phyloP scores from a whole-genome alignment of 2,329 filamentous ascomycete species.

The Ophiostoma himal-ulmi region DNA sequence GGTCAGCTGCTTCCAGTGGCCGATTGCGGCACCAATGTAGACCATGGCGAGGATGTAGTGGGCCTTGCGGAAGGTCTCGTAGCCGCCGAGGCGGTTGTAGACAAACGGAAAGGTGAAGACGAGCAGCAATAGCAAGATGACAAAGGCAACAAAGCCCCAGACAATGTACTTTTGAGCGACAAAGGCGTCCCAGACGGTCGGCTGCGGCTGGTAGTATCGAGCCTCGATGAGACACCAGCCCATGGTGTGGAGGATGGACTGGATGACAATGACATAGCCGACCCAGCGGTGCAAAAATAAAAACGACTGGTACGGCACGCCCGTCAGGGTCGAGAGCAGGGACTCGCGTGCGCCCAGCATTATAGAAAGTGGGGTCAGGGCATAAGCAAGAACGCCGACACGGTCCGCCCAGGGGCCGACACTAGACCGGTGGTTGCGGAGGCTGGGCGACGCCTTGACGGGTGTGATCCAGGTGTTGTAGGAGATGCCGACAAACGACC shows the following conservation, averaged over 20 bases:
- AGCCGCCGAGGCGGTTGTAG: slow-evolving; percentile 53
- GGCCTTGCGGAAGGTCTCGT: slow-evolving; percentile 70
- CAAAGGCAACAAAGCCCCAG: slow-evolving; percentile 66
- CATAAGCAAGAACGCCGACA: slow-evolving; percentile 65
- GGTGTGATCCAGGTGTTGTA: slow-evolving; percentile 68
- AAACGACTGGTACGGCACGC: slow-evolving; percentile 70
- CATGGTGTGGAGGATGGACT: slow-evolving; percentile 63
- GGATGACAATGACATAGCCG: slow-evolving; percentile 65
- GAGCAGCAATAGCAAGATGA: slow-evolving; percentile 55
- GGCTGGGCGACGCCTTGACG: slow-evolving; percentile 47
- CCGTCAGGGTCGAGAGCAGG: slow-evolving; percentile 62
- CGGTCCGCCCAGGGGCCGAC: slow-evolving; percentile 65
- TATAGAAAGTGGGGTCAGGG: slow-evolving; percentile 64
- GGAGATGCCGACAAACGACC: slow-evolving; percentile 61
- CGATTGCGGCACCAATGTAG: slow-evolving; percentile 71
- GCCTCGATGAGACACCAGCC: slow-evolving; percentile 47
- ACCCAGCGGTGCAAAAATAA: slow-evolving; percentile 73
- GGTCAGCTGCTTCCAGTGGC: slow-evolving; percentile 62
- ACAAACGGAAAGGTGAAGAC: slow-evolving; percentile 46
- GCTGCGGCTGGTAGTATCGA: slow-evolving; percentile 40
- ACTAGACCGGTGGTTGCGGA: slow-evolving; percentile 59
- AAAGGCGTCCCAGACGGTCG: slow-evolving; percentile 50
- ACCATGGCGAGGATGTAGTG: slow-evolving; percentile 69
- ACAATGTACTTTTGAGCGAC: slow-evolving; percentile 63
- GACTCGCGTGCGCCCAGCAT: slow-evolving; percentile 64